Conservation (phyloP, 495 filamentous ascomycete species). For the Parathielavia hyrcaniae region DNA sequence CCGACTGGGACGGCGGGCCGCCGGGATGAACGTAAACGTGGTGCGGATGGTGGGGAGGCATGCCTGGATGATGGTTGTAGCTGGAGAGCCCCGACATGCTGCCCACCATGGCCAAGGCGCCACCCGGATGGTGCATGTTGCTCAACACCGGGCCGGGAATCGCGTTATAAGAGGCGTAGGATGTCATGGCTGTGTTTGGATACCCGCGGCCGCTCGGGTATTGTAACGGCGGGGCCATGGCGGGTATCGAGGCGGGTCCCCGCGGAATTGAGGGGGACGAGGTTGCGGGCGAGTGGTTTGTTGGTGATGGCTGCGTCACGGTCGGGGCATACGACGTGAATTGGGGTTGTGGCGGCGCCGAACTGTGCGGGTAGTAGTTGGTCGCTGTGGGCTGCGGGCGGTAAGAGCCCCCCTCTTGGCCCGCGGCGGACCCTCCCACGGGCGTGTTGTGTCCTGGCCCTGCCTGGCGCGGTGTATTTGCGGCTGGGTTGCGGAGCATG, state of each 20-base stretch:
- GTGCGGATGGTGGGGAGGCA: slow-evolving; percentile 36
- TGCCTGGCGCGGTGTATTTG: slow-evolving; percentile 18
- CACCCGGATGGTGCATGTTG: slow-evolving; percentile 67
- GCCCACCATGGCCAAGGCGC: slow-evolving; percentile 62
- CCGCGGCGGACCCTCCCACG: slow-evolving; percentile 1
- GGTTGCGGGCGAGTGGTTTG: slow-evolving; percentile 11
- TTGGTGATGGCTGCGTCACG: slow-evolving; percentile 32
- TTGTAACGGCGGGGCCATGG: slow-evolving; percentile 26
- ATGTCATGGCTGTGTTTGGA: slow-evolving; percentile 18
- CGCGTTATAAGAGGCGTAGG: slow-evolving; percentile 14
- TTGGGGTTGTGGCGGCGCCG: slow-evolving; percentile 55
- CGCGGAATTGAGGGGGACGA: slow-evolving; percentile 19
- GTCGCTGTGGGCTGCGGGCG: slow-evolving; percentile 53
- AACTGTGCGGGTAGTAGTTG: slow-evolving; percentile 52
- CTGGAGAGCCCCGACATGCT: slow-evolving; percentile 46
- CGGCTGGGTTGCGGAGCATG: slow-evolving; percentile 7
- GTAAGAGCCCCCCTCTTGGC: slow-evolving; percentile 41
- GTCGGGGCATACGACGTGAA: slow-evolving; percentile 49
- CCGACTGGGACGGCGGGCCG: slow-evolving; percentile 27
- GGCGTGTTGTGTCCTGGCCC: slow-evolving; percentile 28
- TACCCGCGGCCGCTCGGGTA: slow-evolving; percentile 29
- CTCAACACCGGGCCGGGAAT: slow-evolving; percentile 67
- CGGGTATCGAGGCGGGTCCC: slow-evolving; percentile 44
- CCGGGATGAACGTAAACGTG: slow-evolving; percentile 29
- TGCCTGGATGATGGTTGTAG: slow-evolving; percentile 47